These are phyloP conservation scores for Calendula officinalis DNA, from an alignment of 129 eudicot species.

Conservation along the genomic window DNA sequence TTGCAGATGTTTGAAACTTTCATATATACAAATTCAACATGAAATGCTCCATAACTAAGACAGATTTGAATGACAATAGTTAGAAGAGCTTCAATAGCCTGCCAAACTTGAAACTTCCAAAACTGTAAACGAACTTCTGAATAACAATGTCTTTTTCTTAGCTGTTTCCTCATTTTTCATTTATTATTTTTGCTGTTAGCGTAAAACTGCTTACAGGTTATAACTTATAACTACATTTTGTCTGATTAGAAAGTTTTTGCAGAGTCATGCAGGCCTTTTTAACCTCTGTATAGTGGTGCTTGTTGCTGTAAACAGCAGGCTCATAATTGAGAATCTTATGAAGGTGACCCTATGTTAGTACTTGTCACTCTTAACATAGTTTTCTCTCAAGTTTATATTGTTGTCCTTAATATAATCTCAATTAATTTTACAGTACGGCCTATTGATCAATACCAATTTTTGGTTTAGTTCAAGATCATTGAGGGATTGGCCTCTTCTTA, in stretches of 20 bases:
- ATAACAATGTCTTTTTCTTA: too few species aligned
- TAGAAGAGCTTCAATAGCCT: too few species aligned
- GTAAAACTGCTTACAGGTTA: neutral
- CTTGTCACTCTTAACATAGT: neutral
- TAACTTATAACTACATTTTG: slow-evolving; percentile 10
- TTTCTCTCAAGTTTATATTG: neutral
- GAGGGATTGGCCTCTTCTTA: slow-evolving; percentile 93
- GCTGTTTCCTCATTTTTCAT: too few species aligned
- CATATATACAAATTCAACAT: too few species aligned
- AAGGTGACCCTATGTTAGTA: slow-evolving; percentile 49
- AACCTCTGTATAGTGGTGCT: slow-evolving; percentile 97
- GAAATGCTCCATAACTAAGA: too few species aligned
- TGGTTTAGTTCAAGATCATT: slow-evolving; percentile 88
- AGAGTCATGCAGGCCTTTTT: slow-evolving; percentile 99
- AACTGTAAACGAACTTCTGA: too few species aligned
- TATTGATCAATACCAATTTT: slow-evolving; percentile 74
- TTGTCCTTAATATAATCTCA: slow-evolving; percentile 10
- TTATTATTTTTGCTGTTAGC: too few species aligned
- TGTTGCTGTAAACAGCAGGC: slow-evolving; percentile 94
- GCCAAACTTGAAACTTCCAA: too few species aligned
- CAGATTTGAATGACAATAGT: too few species aligned
- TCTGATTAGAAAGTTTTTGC: slow-evolving; percentile 29
- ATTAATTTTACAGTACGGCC: slow-evolving; percentile 72
- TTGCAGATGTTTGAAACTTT: too few species aligned
- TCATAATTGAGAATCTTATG: slow-evolving; percentile 93